phyloP scores from a whole-genome alignment of 257 asterid species.

The Solanum tarapatanum region DNA sequence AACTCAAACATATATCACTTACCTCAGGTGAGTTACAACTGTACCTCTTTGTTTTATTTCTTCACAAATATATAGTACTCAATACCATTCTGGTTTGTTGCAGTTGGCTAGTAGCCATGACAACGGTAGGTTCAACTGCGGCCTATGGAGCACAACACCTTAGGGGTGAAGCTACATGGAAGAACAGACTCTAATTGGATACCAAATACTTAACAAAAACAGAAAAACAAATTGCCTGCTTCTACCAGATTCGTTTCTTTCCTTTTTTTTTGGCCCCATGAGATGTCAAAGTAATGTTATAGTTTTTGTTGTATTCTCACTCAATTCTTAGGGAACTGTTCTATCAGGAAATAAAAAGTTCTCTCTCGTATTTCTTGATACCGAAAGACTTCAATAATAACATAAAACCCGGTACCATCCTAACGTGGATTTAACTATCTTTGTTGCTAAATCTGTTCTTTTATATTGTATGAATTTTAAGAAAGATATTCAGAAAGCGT shows the following conservation, averaged over 20 bases:
- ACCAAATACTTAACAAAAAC: background rate
- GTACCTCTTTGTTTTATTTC: background rate
- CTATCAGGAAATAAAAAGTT: background rate
- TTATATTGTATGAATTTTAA: too few relatives aligned
- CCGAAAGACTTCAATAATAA: background rate
- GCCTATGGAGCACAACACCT: constrained; percentile 82
- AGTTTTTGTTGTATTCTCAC: background rate
- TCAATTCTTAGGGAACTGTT: background rate
- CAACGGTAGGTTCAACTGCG: constrained; percentile 66
- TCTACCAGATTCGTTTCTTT: background rate
- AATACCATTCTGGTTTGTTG: constrained; percentile 13
- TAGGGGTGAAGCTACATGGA: constrained; percentile 9
- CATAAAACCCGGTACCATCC: background rate
- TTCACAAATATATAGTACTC: background rate
- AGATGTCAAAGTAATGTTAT: background rate
- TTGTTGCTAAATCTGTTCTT: too few relatives aligned
- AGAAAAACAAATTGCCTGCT: background rate
- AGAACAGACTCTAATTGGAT: background rate
- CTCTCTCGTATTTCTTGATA: background rate
- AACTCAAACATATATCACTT: constrained; percentile 43
- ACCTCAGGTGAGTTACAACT: constrained; percentile 39
- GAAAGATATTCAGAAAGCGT: background rate
- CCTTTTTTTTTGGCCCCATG: background rate
- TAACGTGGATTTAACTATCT: too few relatives aligned
- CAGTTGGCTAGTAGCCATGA: constrained; percentile 85